Evolutionary conservation across 768 basidiomycete species (phyloP), one percentile per base, ranked within the genome.

Genomic region (Chalciporus piperatus): DNA sequence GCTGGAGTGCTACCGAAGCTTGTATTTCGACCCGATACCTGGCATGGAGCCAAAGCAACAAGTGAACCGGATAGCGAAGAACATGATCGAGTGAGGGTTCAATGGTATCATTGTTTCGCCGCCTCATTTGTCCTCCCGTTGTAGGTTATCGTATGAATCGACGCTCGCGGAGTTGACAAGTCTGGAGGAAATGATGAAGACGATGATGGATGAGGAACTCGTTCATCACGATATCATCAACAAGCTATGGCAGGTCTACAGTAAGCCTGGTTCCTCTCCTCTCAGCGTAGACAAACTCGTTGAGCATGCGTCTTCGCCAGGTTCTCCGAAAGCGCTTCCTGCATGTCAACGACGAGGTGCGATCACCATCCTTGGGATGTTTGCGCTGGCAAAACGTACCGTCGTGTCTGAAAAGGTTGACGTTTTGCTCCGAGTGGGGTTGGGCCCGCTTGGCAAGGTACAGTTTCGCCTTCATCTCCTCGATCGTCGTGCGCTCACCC

Each of bases 181-280:
- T 59, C 72, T 98, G 47, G 97, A 99, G 64, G 94, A 98, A 70
- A 87, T 98, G 78, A 86, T 99, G 85, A 81, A 91, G 39, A 91
- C 89, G 27, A 89, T 99, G 88, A 95, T 96, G 89, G 85, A 88
- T 8, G 90, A 95, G 43, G 82, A 80, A 3, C 84, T 85, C 30
- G 81, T 99, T 17, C 88, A 93, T 59, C 67, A 74, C 4, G 94
- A 97, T 50, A 87, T 98, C 41, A 84, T 94, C 57, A 76, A 81
- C 39, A 96, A 92, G 73, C 78, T 99, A 1, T 99, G 97, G 97
- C 88, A 93, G 59, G 90, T 95, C 23, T 99, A 98, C 67, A 87
- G 95, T 94, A 62, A 62, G 89, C 73, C 8, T 45, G 3, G 25
- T 3, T 25, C 46, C 12, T 6, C 8, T 17, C 6, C 27, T 42